Evolutionary conservation across 345 rosid species (phyloP).

Genomic region (Arabidopsis suecica): DNA sequence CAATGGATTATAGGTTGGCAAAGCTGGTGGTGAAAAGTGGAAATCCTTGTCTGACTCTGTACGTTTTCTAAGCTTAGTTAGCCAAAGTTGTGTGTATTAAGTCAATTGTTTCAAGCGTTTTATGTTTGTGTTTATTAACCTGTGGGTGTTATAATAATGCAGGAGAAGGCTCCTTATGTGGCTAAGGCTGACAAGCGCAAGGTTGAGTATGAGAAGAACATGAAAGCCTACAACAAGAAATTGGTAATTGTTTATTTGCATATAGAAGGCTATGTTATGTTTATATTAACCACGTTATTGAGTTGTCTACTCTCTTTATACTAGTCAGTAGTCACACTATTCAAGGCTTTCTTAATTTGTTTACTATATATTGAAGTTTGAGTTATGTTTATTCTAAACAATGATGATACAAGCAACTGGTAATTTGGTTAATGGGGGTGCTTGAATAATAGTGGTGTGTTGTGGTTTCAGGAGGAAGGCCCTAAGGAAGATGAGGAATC

Average conservation of each 20-base stretch:
- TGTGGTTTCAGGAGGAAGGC: conserved; percentile 65
- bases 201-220: conserved; percentile 86
- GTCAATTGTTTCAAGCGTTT: background rate
- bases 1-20: conserved; percentile 67
- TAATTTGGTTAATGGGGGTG: background rate
- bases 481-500: conserved; percentile 84
- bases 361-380: background rate
- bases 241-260: conserved; percentile 48
- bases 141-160: background rate
- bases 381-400: background rate
- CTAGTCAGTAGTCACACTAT: too few relatives aligned
- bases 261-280: background rate
- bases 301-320: too few relatives aligned
- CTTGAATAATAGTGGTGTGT: conserved; percentile 3
- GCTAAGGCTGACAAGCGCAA: conserved; percentile 89
- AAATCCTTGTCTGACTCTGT: conserved; percentile 83
- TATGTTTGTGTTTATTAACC: too few relatives aligned
- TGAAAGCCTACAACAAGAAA: conserved; percentile 87
- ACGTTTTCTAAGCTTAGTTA: conserved; percentile 28
- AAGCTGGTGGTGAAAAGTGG: conserved; percentile 97
- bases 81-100: background rate
- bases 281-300: background rate
- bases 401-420: background rate
- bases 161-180: conserved; percentile 88
- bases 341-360: too few relatives aligned